A percentile compares a stretch with the other conserved stretches of the same genome.
These are phyloP conservation scores for Aspergillus pseudonomiae DNA, from an alignment of 2,329 filamentous ascomycete species.

Conservation along the genomic window DNA sequence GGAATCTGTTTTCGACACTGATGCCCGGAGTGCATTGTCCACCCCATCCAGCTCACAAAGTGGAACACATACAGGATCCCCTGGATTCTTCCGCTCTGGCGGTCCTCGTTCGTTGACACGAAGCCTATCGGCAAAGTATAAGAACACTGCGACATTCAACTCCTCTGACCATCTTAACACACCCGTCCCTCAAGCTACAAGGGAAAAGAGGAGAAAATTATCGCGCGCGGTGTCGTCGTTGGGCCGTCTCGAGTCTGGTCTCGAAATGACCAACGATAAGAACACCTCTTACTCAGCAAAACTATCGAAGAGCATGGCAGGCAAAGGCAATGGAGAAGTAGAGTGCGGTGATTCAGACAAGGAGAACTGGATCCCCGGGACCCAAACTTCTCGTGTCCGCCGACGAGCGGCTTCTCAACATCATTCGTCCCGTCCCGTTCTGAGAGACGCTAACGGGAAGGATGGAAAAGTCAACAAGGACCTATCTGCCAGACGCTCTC, in stretches of 20 bases:
- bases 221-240: conserved; percentile 64
- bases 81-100: conserved; percentile 76
- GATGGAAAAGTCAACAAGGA: conserved; percentile 30
- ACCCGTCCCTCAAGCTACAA: conserved; percentile 49
- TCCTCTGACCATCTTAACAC: conserved; percentile 49
- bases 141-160: conserved; percentile 36
- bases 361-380: conserved; percentile 77
- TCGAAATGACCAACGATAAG: conserved; percentile 41
- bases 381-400: conserved; percentile 44
- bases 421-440: conserved; percentile 39
- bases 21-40: conserved; percentile 75
- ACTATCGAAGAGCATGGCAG: conserved; percentile 23
- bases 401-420: conserved; percentile 35
- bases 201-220: conserved; percentile 65
- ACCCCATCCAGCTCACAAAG: conserved; percentile 80
- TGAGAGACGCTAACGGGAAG: conserved; percentile 47
- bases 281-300: conserved; percentile 33
- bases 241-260: conserved; percentile 59
- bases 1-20: conserved; percentile 87
- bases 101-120: conserved; percentile 57
- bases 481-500: conserved; percentile 31
- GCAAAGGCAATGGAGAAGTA: conserved; percentile 39
- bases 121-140: conserved; percentile 60
- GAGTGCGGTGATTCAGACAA: conserved; percentile 82
- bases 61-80: conserved; percentile 66